Percentiles rank a stretch among this genome's conserved stretches.
These are phyloP conservation scores for Phaeotremella skinneri DNA, from an alignment of 768 basidiomycete species.

Conservation along the genomic window DNA sequence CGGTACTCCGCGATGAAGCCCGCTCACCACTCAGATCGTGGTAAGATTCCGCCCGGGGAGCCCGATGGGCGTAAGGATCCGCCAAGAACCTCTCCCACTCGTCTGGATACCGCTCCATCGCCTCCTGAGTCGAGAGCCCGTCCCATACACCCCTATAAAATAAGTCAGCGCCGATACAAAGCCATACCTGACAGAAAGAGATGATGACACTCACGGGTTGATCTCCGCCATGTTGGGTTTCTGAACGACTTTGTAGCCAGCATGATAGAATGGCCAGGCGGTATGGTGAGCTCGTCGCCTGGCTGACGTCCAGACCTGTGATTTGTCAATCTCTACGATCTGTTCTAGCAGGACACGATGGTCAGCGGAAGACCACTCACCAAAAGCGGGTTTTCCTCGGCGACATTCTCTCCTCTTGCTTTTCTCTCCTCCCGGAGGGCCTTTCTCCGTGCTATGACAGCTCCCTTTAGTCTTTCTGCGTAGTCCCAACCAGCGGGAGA, in stretches of 20 bases:
- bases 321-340: not conserved
- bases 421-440: conserved; percentile 68
- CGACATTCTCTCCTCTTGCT: conserved; percentile 57
- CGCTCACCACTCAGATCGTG: conserved; percentile 69
- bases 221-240: conserved; percentile 97
- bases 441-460: conserved; percentile 77
- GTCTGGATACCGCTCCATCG: conserved; percentile 81
- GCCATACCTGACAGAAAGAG: not conserved
- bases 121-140: conserved; percentile 85
- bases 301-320: conserved; percentile 94
- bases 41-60: conserved; percentile 92
- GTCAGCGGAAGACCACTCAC: no score
- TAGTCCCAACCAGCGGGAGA: conserved; percentile 96
- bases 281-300: conserved; percentile 89
- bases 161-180: not conserved
- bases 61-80: conserved; percentile 89
- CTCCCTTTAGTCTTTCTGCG: conserved; percentile 81
- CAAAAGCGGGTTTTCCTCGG: conserved; percentile 48
- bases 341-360: not conserved
- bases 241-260: conserved; percentile 68
- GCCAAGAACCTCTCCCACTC: conserved; percentile 91
- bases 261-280: conserved; percentile 86
- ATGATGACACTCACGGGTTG: conserved; percentile 70
- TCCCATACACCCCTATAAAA: conserved; percentile 68
- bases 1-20: conserved; percentile 14